Evolutionary conservation across 73 alveolate species (phyloP).

Genomic region (Blepharisma japonicum): DNA sequence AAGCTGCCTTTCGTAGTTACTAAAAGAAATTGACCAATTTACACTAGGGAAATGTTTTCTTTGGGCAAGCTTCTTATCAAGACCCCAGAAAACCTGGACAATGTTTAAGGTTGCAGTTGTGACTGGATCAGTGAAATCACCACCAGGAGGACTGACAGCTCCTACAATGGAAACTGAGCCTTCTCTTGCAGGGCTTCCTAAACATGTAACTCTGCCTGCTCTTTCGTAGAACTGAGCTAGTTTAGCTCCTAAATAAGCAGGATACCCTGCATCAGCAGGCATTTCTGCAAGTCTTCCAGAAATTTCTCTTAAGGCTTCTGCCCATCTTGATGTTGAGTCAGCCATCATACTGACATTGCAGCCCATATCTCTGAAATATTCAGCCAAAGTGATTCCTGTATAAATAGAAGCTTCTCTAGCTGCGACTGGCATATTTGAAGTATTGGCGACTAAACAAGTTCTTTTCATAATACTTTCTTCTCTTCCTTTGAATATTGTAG

Average conservation of each 20-base stretch:
- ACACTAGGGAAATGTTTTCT: constrained; percentile 99
- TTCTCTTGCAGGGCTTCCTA: constrained; percentile 98
- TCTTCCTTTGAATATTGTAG: constrained; percentile 42
- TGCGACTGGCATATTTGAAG: constrained; percentile 99
- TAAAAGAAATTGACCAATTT: constrained; percentile 95
- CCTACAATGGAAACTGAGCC: constrained; percentile 81
- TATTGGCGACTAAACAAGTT: constrained; percentile 97
- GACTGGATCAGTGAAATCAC: constrained; percentile 99
- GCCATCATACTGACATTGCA: constrained; percentile 98
- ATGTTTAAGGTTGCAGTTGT: constrained; percentile 94
- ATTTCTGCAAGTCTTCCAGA: constrained; percentile 99
- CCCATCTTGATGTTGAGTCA: constrained; percentile 99
- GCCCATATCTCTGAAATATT: constrained; percentile 99
- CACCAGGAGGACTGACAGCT: constrained; percentile 92
- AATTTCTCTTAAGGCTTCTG: constrained; percentile 99
- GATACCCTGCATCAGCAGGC: constrained; percentile 99
- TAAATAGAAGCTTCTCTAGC: constrained; percentile 99
- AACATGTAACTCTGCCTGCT: constrained; percentile 97
- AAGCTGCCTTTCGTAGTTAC: constrained; percentile 90
- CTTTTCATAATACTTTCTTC: constrained; percentile 95
- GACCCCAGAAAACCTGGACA: constrained; percentile 98
- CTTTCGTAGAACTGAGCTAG: constrained; percentile 98
- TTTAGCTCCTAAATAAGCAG: constrained; percentile 97
- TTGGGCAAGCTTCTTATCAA: constrained; percentile 98
- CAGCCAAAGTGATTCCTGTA: constrained; percentile 98